Conservation (phyloP, 495 filamentous ascomycete genomes). For the Tuber calosporum region DNA sequence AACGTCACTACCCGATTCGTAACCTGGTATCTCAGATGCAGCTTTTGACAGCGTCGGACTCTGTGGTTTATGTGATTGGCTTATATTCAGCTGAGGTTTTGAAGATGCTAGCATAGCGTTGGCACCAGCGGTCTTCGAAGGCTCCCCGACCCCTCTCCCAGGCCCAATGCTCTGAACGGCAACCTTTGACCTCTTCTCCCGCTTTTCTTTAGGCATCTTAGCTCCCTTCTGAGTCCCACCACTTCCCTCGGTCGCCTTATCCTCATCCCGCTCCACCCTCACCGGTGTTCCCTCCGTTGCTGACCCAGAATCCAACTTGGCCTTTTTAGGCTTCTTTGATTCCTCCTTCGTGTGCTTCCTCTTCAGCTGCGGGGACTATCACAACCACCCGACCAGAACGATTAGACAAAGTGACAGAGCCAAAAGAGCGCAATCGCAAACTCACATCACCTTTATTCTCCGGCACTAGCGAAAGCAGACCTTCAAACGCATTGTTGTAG, state of each 20-base stretch:
- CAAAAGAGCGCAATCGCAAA: not conserved
- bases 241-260: conserved; percentile 41
- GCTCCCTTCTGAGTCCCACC: conserved; percentile 41
- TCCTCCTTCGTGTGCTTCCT: conserved; percentile 45
- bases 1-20: conserved; percentile 10
- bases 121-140: conserved; percentile 42
- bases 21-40: not conserved
- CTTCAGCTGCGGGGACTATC: conserved; percentile 34
- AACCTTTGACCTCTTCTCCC: conserved; percentile 44
- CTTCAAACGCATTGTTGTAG: conserved; percentile 82
- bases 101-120: not conserved
- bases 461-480: conserved; percentile 83
- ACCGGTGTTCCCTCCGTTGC: conserved; percentile 34
- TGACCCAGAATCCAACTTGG: conserved; percentile 44
- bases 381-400: not conserved
- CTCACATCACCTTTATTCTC: conserved; percentile 77
- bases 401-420: not conserved
- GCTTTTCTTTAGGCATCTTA: conserved; percentile 48
- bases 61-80: conserved; percentile 35
- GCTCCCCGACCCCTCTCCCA: conserved; percentile 43
- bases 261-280: conserved; percentile 45
- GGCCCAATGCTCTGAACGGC: conserved; percentile 33
- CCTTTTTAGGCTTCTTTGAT: conserved; percentile 52
- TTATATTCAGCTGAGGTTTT: conserved; percentile 2
- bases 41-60: conserved; percentile 2